phyloP scores from a whole-genome alignment of 371 early-diverging fungal species.

The Mortierella sp. region DNA sequence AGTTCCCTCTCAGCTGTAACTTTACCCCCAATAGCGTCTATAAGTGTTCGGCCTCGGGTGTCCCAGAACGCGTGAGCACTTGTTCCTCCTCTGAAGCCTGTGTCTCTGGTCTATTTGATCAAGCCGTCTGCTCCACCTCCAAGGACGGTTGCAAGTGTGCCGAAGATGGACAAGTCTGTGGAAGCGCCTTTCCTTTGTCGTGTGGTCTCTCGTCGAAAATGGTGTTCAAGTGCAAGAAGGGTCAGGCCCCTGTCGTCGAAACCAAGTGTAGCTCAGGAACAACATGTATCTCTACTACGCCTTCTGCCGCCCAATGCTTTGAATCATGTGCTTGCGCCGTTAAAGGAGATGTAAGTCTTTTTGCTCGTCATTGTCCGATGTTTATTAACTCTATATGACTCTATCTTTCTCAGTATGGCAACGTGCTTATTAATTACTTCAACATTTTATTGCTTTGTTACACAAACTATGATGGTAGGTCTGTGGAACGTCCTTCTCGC shows the following conservation, averaged over 20 bases:
- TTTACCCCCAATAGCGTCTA: slow-evolving; percentile 8
- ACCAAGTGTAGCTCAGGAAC: neutral
- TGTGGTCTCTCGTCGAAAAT: neutral
- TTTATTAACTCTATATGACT: too few relatives aligned
- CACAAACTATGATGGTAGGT: neutral
- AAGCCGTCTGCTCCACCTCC: neutral
- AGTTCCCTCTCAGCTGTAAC: slow-evolving; percentile 9
- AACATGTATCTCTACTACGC: neutral
- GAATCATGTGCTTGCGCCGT: neutral
- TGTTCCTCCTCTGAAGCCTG: neutral
- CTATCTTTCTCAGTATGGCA: too few relatives aligned
- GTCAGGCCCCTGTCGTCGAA: neutral
- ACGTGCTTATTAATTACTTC: neutral
- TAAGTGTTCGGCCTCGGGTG: neutral
- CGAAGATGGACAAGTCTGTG: neutral
- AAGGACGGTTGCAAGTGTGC: slow-evolving; percentile 12
- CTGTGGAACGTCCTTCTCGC: neutral
- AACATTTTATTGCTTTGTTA: too few relatives aligned
- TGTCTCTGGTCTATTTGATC: neutral
- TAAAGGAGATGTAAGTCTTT: neutral
- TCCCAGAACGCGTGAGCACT: neutral
- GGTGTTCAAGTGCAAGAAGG: slow-evolving; percentile 5
- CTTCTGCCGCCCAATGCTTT: neutral
- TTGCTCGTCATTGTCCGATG: too few relatives aligned
- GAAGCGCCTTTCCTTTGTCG: neutral